These are phyloP conservation scores for Chalciporus piperatus DNA, from an alignment of 768 basidiomycete genomes.

Conservation along the genomic window DNA sequence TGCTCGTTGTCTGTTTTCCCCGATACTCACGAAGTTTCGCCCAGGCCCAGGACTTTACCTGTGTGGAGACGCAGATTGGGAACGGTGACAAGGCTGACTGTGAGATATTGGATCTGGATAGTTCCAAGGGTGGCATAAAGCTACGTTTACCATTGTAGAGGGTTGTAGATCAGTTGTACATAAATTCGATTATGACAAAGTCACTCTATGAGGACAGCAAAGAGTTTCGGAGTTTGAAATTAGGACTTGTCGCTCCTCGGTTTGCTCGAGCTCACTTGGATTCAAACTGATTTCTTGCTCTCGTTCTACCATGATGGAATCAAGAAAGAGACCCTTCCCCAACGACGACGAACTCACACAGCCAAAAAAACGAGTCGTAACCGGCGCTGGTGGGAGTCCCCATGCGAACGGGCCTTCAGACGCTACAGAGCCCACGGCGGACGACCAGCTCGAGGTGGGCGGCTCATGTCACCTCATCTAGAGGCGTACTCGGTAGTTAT, in stretches of 20 bases:
- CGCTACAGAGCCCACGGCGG: constrained; percentile 45
- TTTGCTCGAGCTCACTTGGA: constrained; percentile 7
- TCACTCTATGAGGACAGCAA: constrained; percentile 5
- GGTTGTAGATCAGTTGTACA: background rate
- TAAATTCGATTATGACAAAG: no score
- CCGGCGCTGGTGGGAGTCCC: constrained; percentile 50
- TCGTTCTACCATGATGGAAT: constrained; percentile 42
- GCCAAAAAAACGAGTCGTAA: constrained; percentile 56
- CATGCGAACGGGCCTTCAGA: constrained; percentile 41
- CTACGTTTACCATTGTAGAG: constrained; percentile 19
- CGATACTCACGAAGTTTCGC: constrained; percentile 16
- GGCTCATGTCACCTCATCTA: constrained; percentile 14
- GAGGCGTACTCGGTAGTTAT: constrained; percentile 22
- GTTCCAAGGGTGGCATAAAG: constrained; percentile 27
- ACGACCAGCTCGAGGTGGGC: constrained; percentile 65
- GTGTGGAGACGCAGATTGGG: constrained; percentile 92
- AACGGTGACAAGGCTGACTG: constrained; percentile 77
- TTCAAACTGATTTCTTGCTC: constrained; percentile 9
- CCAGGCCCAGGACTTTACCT: constrained; percentile 77
- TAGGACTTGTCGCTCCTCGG: constrained; percentile 7
- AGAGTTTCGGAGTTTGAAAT: constrained; percentile 30
- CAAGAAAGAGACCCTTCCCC: constrained; percentile 56
- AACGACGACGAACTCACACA: constrained; percentile 48
- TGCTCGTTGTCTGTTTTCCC: background rate
- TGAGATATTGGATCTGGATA: constrained; percentile 67